Conservation (phyloP, 306 rosid genomes). For the Cicer arietinum region DNA sequence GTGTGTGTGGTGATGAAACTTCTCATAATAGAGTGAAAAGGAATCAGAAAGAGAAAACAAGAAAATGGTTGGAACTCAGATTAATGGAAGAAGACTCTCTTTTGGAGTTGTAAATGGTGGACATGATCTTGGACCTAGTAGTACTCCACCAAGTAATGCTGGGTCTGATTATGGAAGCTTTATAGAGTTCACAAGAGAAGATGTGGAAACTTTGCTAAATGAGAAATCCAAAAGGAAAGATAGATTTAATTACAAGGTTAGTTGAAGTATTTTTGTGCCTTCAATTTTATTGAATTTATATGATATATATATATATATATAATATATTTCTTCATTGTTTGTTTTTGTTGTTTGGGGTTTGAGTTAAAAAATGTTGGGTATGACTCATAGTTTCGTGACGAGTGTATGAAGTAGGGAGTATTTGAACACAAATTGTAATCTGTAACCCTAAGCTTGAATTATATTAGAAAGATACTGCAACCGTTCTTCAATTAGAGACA, state of each 20-base stretch:
- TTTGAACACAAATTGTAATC: too few species aligned
- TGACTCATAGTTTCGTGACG: too few species aligned
- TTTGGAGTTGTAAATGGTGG: constrained; percentile 78
- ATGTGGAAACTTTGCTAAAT: constrained; percentile 80
- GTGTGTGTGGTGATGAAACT: constrained; percentile 43
- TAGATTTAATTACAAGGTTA: constrained; percentile 92
- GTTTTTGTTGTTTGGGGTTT: constrained; percentile 34
- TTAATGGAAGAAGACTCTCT: constrained; percentile 77
- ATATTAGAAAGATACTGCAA: too few species aligned
- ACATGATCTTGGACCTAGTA: constrained; percentile 68
- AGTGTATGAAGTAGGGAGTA: too few species aligned
- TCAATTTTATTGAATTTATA: constrained; percentile 30
- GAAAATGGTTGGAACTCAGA: constrained; percentile 88
- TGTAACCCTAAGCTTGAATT: too few species aligned
- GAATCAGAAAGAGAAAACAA: constrained; percentile 1
- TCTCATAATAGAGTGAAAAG: constrained; percentile 42
- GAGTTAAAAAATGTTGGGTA: neutral
- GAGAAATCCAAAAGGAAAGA: constrained; percentile 88
- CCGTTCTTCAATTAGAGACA: too few species aligned
- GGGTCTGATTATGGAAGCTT: constrained; percentile 80
- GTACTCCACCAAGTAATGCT: constrained; percentile 88
- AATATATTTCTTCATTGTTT: neutral
- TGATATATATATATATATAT: neutral
- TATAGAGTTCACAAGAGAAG: constrained; percentile 85
- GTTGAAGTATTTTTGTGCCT: constrained; percentile 38